Evolutionary conservation across 306 rosid species (phyloP).

Genomic region (Malus asiatica): DNA sequence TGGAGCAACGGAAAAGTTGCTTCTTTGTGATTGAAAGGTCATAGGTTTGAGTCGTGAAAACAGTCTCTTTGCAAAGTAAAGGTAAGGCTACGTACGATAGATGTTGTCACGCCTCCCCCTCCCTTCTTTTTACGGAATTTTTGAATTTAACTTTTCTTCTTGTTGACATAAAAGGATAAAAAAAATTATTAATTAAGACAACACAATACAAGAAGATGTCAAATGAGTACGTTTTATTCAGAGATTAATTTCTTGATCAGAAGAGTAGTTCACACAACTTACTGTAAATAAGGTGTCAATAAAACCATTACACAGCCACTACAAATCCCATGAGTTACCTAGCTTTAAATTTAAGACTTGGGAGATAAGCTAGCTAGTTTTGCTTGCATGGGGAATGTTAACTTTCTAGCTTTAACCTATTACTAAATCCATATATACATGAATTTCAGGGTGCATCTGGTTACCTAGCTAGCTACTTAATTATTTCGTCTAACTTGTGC

Average conservation of each 20-base stretch:
- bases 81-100: no score
- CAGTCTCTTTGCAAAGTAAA: no score
- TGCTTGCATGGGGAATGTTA: conserved; percentile 12
- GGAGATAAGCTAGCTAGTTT: background rate
- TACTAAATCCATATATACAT: background rate
- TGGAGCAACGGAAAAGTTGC: no score
- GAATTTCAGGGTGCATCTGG: background rate
- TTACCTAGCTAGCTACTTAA: background rate
- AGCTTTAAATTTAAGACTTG: background rate
- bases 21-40: no score
- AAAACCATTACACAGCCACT: background rate
- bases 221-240: background rate
- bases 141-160: background rate
- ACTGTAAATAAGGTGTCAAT: background rate
- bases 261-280: background rate
- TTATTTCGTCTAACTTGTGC: background rate
- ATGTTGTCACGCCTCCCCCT: no score
- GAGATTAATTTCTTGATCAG: no score
- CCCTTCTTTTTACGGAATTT: no score
- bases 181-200: background rate
- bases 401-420: background rate
- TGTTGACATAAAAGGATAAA: background rate
- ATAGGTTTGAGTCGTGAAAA: no score
- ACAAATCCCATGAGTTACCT: background rate
- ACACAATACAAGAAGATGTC: background rate